A percentile compares a stretch with the other conserved stretches of the same genome.
Evolutionary conservation across 2,329 filamentous ascomycete genomes (phyloP).

Genomic region (Massarina eburnea): DNA sequence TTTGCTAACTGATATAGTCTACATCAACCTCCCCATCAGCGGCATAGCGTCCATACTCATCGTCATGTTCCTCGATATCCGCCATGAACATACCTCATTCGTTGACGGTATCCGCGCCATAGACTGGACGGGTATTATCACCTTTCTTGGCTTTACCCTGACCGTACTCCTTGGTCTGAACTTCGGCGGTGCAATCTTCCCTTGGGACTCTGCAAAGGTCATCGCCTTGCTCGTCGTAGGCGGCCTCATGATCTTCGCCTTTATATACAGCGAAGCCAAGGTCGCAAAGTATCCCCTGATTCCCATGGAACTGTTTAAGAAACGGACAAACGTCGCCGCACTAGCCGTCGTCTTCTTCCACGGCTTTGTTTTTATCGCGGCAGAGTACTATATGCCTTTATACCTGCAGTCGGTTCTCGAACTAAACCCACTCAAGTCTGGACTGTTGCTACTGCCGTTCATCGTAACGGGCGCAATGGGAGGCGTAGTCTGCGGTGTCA

Average conservation of each 20-base stretch:
- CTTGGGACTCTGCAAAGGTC: conserved; percentile 58
- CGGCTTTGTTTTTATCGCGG: conserved; percentile 54
- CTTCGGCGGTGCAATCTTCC: conserved; percentile 56
- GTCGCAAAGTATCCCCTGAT: conserved; percentile 69
- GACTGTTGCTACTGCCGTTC: conserved; percentile 64
- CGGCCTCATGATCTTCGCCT: conserved; percentile 49
- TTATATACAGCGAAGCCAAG: conserved; percentile 65
- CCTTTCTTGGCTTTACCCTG: conserved; percentile 53
- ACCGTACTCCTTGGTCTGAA: conserved; percentile 57
- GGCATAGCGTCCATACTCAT: conserved; percentile 53
- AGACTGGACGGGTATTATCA: conserved; percentile 57
- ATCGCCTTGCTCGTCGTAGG: conserved; percentile 59
- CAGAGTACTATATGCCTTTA: conserved; percentile 71
- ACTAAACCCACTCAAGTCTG: conserved; percentile 62
- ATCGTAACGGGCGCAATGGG: conserved; percentile 49
- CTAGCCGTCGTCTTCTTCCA: conserved; percentile 55
- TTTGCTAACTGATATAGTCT: conserved; percentile 39
- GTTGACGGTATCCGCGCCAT: conserved; percentile 53
- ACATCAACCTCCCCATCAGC: conserved; percentile 58
- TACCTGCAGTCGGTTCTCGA: conserved; percentile 71
- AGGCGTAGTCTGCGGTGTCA: conserved; percentile 50
- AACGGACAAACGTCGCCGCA: conserved; percentile 58
- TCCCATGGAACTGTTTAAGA: conserved; percentile 63
- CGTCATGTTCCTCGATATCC: conserved; percentile 56
- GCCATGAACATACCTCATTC: conserved; percentile 56